phyloP scores from a whole-genome alignment of 805 yeast species.

The Candida insectalens region DNA sequence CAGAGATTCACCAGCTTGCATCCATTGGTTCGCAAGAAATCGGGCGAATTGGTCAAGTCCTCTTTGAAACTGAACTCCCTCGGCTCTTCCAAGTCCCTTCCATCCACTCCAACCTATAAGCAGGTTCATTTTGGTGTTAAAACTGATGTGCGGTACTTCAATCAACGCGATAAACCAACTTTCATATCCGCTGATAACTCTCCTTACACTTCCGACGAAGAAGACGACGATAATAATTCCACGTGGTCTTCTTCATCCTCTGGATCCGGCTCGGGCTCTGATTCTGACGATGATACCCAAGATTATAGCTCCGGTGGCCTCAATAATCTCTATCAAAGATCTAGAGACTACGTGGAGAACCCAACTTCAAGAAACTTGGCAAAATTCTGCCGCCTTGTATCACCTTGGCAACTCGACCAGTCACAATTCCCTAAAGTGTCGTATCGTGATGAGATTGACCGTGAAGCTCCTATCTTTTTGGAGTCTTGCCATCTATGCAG shows the following conservation, averaged over 20 bases:
- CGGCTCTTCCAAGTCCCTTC: constrained; percentile 29
- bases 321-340: constrained; percentile 7
- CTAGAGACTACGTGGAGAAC: constrained; percentile 11
- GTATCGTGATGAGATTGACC: constrained; percentile 33
- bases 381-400: constrained; percentile 14
- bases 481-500: constrained; percentile 53
- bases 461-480: constrained; percentile 41
- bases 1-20: constrained; percentile 10
- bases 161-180: constrained; percentile 63
- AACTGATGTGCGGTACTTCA: constrained; percentile 64
- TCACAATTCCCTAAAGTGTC: constrained; percentile 34
- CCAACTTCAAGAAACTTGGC: constrained; percentile 9
- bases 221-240: too few relatives aligned
- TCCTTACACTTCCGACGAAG: constrained; percentile 33
- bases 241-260: constrained; percentile 8
- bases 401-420: constrained; percentile 35
- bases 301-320: constrained; percentile 10
- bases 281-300: constrained; percentile 20
- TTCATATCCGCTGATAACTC: constrained; percentile 64
- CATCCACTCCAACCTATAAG: constrained; percentile 50
- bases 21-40: constrained; percentile 64
- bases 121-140: constrained; percentile 82
- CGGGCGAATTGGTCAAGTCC: constrained; percentile 80
- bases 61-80: constrained; percentile 40
- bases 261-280: constrained; percentile 17